phyloP scores from a whole-genome alignment of 208 protist species.

The Trypanosoma lewisi region DNA sequence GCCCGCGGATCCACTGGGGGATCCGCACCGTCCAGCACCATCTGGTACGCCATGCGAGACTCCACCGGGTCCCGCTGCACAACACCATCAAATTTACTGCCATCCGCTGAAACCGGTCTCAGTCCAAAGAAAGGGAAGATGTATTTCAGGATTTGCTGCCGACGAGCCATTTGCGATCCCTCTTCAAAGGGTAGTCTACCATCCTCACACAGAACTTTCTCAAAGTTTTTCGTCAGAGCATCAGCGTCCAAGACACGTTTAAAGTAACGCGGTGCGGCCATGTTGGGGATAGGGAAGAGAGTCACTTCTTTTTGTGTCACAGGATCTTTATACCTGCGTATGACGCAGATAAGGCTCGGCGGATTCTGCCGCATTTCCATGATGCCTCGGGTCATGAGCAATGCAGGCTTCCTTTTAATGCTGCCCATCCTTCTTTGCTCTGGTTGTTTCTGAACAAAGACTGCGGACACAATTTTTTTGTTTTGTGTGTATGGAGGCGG shows the following conservation, averaged over 20 bases:
- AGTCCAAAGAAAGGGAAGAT: conserved; percentile 71
- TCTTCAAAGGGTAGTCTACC: conserved; percentile 69
- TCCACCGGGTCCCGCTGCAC: conserved; percentile 68
- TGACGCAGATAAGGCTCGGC: conserved; percentile 59
- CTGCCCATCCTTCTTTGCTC: conserved; percentile 33
- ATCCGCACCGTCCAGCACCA: conserved; percentile 64
- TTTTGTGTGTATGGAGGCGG: no score
- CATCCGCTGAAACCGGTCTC: conserved; percentile 46
- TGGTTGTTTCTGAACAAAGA: background rate
- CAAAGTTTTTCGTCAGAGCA: conserved; percentile 38
- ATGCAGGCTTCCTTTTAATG: conserved; percentile 60
- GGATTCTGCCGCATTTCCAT: conserved; percentile 79
- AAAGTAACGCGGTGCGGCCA: conserved; percentile 67
- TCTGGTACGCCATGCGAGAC: conserved; percentile 86
- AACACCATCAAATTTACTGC: conserved; percentile 79
- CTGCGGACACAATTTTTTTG: no score
- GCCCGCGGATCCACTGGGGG: conserved; percentile 80
- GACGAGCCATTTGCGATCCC: conserved; percentile 34
- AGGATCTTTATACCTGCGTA: conserved; percentile 65
- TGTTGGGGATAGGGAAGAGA: conserved; percentile 74
- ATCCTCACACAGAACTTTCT: conserved; percentile 83
- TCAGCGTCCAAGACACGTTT: conserved; percentile 45
- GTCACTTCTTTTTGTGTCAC: conserved; percentile 74
- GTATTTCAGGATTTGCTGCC: conserved; percentile 41
- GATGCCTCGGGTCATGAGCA: conserved; percentile 84